Conservation (phyloP, 2,329 filamentous ascomycete genomes). For the Cadophora malorum region DNA sequence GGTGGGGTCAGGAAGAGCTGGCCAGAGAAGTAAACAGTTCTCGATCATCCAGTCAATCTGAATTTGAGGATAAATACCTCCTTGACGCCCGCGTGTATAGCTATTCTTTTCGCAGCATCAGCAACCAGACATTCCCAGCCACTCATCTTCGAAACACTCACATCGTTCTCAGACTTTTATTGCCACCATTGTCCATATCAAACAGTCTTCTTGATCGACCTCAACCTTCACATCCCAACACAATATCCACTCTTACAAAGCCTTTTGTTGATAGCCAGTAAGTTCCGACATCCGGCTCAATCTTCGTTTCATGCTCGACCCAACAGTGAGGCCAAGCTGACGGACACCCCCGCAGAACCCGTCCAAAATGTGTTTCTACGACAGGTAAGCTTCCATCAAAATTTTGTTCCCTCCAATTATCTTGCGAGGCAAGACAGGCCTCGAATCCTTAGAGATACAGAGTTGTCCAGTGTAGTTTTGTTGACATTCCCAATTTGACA, state of each 20-base stretch:
- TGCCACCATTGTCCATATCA: not conserved
- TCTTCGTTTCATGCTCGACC: slow-evolving; percentile 34
- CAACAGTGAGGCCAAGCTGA: slow-evolving; percentile 30
- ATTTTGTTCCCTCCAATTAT: not conserved
- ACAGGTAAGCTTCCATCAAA: slow-evolving; percentile 67
- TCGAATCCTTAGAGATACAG: not conserved
- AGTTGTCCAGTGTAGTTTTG: not conserved
- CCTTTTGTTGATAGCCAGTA: slow-evolving; percentile 36
- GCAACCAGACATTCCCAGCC: slow-evolving; percentile 35
- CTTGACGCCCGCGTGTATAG: slow-evolving; percentile 25
- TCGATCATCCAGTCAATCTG: slow-evolving; percentile 17
- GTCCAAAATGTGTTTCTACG: slow-evolving; percentile 92
- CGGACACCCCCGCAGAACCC: slow-evolving; percentile 24
- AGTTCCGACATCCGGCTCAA: slow-evolving; percentile 27
- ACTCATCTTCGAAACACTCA: slow-evolving; percentile 29
- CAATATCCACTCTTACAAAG: slow-evolving; percentile 21
- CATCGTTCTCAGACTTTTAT: slow-evolving; percentile 31
- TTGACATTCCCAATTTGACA: not conserved
- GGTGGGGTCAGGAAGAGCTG: slow-evolving; percentile 18
- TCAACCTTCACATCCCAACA: slow-evolving; percentile 8
- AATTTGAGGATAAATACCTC: slow-evolving; percentile 40
- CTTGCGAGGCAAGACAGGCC: not conserved
- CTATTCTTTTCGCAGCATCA: slow-evolving; percentile 37
- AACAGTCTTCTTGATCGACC: slow-evolving; percentile 13
- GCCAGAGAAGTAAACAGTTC: slow-evolving; percentile 3